A percentile compares a stretch with the other conserved stretches of the same genome.
Evolutionary conservation across 1,139 yeast genomes (phyloP).

Genomic region (Candida sp.): DNA sequence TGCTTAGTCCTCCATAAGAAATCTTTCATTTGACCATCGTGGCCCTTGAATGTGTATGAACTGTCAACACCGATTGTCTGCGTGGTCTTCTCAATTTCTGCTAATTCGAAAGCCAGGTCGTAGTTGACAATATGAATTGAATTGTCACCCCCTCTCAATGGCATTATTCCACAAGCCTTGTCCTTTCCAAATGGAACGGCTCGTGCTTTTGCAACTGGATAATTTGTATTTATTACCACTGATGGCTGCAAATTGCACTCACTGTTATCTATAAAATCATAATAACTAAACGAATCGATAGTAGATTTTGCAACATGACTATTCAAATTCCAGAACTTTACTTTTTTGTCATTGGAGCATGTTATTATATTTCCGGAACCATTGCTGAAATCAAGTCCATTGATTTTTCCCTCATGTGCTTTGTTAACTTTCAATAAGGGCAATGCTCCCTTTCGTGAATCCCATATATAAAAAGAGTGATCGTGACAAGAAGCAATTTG

Average conservation of each 20-base stretch:
- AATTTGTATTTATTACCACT: slow-evolving; percentile 64
- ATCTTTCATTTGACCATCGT: slow-evolving; percentile 79
- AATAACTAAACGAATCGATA: slow-evolving; percentile 19
- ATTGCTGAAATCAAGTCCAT: slow-evolving; percentile 81
- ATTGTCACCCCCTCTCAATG: slow-evolving; percentile 81
- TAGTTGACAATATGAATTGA: slow-evolving; percentile 66
- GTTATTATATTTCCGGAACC: slow-evolving; percentile 62
- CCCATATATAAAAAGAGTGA: slow-evolving; percentile 81
- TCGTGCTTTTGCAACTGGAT: slow-evolving; percentile 87
- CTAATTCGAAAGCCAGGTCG: slow-evolving; percentile 42
- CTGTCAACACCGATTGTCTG: slow-evolving; percentile 36
- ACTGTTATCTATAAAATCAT: slow-evolving; percentile 14
- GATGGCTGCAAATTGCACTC: slow-evolving; percentile 33
- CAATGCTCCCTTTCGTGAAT: slow-evolving; percentile 72
- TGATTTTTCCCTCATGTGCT: slow-evolving; percentile 82
- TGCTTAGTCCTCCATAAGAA: slow-evolving; percentile 78
- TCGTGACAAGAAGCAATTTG: slow-evolving; percentile 87
- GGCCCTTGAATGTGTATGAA: slow-evolving; percentile 70
- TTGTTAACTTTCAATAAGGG: slow-evolving; percentile 61
- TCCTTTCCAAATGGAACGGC: slow-evolving; percentile 88
- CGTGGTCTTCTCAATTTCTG: slow-evolving; percentile 22
- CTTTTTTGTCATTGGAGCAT: slow-evolving; percentile 81
- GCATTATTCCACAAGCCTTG: slow-evolving; percentile 77
- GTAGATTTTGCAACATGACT: slow-evolving; percentile 18
- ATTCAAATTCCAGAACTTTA: slow-evolving; percentile 80